phyloP scores from a whole-genome alignment of 1,284 basidiomycete species.

The Cutaneotrichosporon daszewskae region DNA sequence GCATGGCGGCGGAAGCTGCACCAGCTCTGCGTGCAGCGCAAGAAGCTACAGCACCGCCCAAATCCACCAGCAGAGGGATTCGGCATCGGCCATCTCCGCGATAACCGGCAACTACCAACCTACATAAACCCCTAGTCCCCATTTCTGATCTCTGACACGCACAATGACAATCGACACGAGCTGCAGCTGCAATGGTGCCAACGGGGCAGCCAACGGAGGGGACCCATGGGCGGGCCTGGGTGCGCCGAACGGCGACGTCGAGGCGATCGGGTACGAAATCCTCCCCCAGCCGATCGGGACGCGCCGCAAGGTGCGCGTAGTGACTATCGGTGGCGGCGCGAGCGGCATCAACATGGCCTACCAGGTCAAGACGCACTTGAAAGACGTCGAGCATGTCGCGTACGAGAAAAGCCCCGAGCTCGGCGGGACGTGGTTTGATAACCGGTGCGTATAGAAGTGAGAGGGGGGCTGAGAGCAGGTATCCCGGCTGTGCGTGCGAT shows the following conservation, averaged over 20 bases:
- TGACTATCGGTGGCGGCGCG: conserved; percentile 14
- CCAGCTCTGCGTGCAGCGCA: too few species aligned
- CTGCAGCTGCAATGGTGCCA: background rate
- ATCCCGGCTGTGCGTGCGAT: conserved; percentile 33
- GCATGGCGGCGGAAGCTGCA: too few species aligned
- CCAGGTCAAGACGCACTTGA: conserved; percentile 9
- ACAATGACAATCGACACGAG: conserved; percentile 1
- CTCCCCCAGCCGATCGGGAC: conserved; percentile 5
- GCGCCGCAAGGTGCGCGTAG: conserved; percentile 6
- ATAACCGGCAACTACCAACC: background rate
- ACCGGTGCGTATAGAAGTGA: conserved; percentile 4
- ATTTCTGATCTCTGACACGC: too few species aligned
- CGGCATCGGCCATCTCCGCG: too few species aligned
- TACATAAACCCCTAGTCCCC: too few species aligned
- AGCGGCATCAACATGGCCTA: conserved; percentile 12
- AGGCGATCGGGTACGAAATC: conserved; percentile 12
- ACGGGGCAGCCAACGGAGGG: too few species aligned
- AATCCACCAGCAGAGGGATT: too few species aligned
- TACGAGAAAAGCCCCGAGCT: conserved; percentile 11
- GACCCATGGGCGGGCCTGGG: conserved; percentile 4
- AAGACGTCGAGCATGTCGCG: conserved; percentile 9
- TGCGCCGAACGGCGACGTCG: conserved; percentile 12
- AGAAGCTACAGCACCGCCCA: too few species aligned
- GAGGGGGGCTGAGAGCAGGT: too few species aligned
- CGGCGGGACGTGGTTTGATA: conserved; percentile 15